A percentile compares a stretch with the other conserved stretches of the same genome.
Evolutionary conservation across 352 stramenopile species (phyloP).

Genomic region (Globisporangium lucens): DNA sequence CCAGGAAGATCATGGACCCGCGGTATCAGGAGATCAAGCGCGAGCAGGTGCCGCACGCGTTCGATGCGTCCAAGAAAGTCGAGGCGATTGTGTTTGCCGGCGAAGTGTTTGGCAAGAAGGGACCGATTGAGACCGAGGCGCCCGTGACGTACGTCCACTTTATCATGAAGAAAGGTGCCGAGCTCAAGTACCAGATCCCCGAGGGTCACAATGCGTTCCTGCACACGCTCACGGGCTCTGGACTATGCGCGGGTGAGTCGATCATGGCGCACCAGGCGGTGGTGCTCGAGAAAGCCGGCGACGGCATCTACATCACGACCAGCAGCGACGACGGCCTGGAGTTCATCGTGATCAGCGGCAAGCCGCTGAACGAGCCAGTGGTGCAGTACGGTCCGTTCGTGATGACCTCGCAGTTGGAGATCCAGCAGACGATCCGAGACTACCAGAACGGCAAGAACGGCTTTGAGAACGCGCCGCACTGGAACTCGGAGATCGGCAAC

Average conservation of each 20-base stretch:
- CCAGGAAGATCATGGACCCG: slow-evolving; percentile 26
- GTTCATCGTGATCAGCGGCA: slow-evolving; percentile 57
- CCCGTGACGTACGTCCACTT: slow-evolving; percentile 34
- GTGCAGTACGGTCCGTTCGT: slow-evolving; percentile 73
- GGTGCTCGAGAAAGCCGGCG: slow-evolving; percentile 42
- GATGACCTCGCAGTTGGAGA: slow-evolving; percentile 58
- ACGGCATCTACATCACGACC: slow-evolving; percentile 43
- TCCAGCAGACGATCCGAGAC: slow-evolving; percentile 52
- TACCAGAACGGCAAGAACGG: slow-evolving; percentile 55
- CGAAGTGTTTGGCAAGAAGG: slow-evolving; percentile 24
- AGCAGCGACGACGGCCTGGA: slow-evolving; percentile 31
- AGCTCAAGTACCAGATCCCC: slow-evolving; percentile 19
- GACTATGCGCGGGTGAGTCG: slow-evolving; percentile 7
- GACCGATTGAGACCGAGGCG: slow-evolving; percentile 23
- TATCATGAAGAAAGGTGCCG: slow-evolving; percentile 14
- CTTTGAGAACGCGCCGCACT: slow-evolving; percentile 60
- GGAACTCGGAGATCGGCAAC: slow-evolving; percentile 52
- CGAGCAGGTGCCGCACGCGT: slow-evolving; percentile 18
- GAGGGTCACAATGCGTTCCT: slow-evolving; percentile 23
- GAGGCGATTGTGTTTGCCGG: slow-evolving; percentile 30
- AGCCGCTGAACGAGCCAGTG: slow-evolving; percentile 60
- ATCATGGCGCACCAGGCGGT: slow-evolving; percentile 22
- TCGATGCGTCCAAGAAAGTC: slow-evolving; percentile 11
- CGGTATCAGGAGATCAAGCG: slow-evolving; percentile 30
- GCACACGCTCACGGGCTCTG: slow-evolving; percentile 17